Evolutionary conservation across 768 basidiomycete genomes (phyloP), one percentile per base, ranked within the genome.

Genomic region (Aureoboletus auriporus): DNA sequence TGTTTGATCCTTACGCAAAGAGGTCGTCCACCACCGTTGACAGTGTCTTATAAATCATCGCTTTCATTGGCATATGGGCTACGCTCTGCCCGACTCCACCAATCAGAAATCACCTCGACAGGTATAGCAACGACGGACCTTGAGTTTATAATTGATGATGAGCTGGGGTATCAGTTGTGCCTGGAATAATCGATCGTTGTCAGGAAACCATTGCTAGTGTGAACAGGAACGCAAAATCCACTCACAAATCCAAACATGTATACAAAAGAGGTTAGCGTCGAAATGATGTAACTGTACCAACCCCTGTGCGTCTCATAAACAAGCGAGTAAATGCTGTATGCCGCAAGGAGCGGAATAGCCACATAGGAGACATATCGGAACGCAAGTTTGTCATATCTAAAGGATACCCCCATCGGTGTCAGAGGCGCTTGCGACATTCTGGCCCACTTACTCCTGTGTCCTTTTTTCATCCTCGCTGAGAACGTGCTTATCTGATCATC

Each of bases 211-310:
- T 17, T 29, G 40, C 30, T 39, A 42, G n/a, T 30, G 28, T 34
- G 23, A 43, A 42, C 11, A 34, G 8, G 28, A 33, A 20, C 44
- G 30, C 45, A 14, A 29, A 37, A 14, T 38, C 20, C 14, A 83
- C 93, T 77, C 58, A 96, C 93, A 68, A 99, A 99, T 51, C 95
- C 96, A 67, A 98, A 97, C 85, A 93, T 92, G 62, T 93, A 92
- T 34, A 93, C 89, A 67, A 90, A 93, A 27, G 88, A 91, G 29
- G 93, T 94, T 46, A 95, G 76, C 2, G 94, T 96, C 37, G 90
- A 85, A 50, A 98, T 92, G 46, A 90, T 75, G 68, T 96, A 99
- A 57, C 89, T 92, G 69, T 98, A 98, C 95, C 94, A 98, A 47
- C 92, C 88, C 56, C 82, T 79, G 68, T 96, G 93, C 0, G 85